A percentile compares a stretch with the other conserved stretches of the same genome.
Conservation (phyloP, 768 basidiomycete genomes). For the Lactifluus subvellereus region DNA sequence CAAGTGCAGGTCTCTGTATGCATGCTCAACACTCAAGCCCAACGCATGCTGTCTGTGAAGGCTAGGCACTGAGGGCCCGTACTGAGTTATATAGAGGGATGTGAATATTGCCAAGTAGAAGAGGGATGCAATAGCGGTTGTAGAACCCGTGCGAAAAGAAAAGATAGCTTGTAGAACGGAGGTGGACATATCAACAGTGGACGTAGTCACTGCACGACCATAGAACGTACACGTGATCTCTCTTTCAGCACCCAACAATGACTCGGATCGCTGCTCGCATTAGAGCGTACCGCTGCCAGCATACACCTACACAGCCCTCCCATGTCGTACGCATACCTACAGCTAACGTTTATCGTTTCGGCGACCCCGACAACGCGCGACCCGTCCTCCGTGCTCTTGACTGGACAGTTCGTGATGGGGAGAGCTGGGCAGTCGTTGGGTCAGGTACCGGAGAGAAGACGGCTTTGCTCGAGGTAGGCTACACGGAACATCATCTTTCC, state of each 20-base stretch:
- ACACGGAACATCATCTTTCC: neutral
- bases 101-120: constrained; percentile 18
- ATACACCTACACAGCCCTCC: neutral
- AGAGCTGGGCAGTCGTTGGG: constrained; percentile 74
- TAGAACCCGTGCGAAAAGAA: constrained; percentile 13
- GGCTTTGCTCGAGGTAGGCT: constrained; percentile 56
- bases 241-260: too few species aligned
- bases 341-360: constrained; percentile 54
- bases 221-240: too few species aligned
- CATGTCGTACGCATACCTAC: constrained; percentile 35
- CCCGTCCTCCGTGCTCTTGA: constrained; percentile 49
- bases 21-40: constrained; percentile 46
- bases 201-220: too few species aligned
- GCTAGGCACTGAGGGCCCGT: constrained; percentile 6
- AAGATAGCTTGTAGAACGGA: constrained; percentile 6
- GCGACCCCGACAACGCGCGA: constrained; percentile 39
- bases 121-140: constrained; percentile 8
- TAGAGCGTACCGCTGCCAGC: neutral
- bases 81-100: constrained; percentile 11
- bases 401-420: constrained; percentile 55
- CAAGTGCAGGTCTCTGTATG: constrained; percentile 52
- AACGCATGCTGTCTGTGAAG: constrained; percentile 36
- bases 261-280: too few species aligned
- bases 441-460: constrained; percentile 59
- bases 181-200: neutral